Evolutionary conservation across 495 filamentous ascomycete species (phyloP).

Genomic region (Hyphodiscus hymeniophilus): DNA sequence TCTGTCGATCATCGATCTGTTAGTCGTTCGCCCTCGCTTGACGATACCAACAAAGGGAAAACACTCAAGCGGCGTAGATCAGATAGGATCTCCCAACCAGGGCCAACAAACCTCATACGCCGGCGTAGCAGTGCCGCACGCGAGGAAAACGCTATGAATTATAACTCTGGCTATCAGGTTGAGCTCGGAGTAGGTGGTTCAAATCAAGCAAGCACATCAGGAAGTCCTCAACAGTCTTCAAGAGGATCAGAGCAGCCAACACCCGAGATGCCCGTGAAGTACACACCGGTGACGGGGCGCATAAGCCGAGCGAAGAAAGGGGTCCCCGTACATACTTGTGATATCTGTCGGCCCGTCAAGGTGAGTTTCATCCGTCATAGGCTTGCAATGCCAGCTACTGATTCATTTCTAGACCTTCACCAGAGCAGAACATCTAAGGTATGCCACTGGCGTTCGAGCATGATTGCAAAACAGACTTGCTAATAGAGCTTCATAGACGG

Average conservation of each 20-base stretch:
- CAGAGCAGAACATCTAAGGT: constrained; percentile 79
- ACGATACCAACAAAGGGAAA: constrained; percentile 8
- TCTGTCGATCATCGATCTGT: constrained; percentile 8
- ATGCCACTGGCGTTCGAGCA: constrained; percentile 4
- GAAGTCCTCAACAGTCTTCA: constrained; percentile 17
- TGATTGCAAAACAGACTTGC: not conserved
- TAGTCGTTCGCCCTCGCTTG: constrained; percentile 9
- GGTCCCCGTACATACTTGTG: constrained; percentile 68
- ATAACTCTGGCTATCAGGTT: constrained; percentile 7
- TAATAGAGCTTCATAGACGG: constrained; percentile 41
- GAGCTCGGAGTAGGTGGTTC: constrained; percentile 1
- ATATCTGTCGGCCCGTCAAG: constrained; percentile 26
- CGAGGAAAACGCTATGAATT: constrained; percentile 20
- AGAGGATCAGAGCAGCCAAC: constrained; percentile 14
- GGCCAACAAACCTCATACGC: not conserved
- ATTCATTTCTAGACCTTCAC: constrained; percentile 52
- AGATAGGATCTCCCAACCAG: constrained; percentile 13
- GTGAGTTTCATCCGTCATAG: not conserved
- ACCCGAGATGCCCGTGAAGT: constrained; percentile 37
- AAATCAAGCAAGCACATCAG: constrained; percentile 9
- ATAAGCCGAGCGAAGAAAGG: constrained; percentile 81
- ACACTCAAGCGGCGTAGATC: constrained; percentile 18
- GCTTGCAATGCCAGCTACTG: constrained; percentile 21
- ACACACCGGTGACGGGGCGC: constrained; percentile 65
- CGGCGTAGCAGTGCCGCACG: constrained; percentile 12